Base-by-base conservation (phyloP, 2,329 filamentous ascomycete species). In the Didymella pomorum region DNA sequence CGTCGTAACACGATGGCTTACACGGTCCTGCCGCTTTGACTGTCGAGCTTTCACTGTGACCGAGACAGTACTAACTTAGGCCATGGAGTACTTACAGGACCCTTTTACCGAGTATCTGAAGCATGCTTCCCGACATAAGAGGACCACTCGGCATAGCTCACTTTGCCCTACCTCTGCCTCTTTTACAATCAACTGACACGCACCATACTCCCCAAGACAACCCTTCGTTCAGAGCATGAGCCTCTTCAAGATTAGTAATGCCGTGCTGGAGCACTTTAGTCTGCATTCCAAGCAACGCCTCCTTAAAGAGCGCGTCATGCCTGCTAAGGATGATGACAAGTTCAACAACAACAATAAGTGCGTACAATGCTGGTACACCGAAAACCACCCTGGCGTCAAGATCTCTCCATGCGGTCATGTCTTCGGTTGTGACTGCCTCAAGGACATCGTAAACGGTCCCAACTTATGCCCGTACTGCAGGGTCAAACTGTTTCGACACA, bases 261-360 rank as follows among this genome's bases (percentile, higher is more conserved):
- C 2, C 52, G 42, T 65, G 45, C 25, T 65, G 5, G 51, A 52
- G 6, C 42, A 14, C 10, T 2, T 41, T 9, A 45, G 42, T 10
- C 14, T 57, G 20, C 42, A 33, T 26, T 58, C 52, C 0, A 62
- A 57, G 21, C 10, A 46, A 2, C 52, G 44, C 14, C 64, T 67
- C 50, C 11, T 63, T 7, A 5, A 52, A 11, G 35, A 55, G 7
- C 39, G 43, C 3, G 23, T 64, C 20, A 45, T 68, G 3, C 66
- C 57, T 10, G 63, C 52, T 3, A 62, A 58, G 21, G 45, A 49
- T 12, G 29, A 59, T 37, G 62, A 66, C 41, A 29, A 14, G 4
- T 65, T 63, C 51, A 54, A 62, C 47, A 48, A 63, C 41, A 47
- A 65, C 18, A 64, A 64, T n/a, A n/a, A 60, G 41, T 66, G 60